Evolutionary conservation across 768 basidiomycete genomes (phyloP), one percentile per base, ranked within the genome.

Genomic region (Pulveroboletus ravenelii): DNA sequence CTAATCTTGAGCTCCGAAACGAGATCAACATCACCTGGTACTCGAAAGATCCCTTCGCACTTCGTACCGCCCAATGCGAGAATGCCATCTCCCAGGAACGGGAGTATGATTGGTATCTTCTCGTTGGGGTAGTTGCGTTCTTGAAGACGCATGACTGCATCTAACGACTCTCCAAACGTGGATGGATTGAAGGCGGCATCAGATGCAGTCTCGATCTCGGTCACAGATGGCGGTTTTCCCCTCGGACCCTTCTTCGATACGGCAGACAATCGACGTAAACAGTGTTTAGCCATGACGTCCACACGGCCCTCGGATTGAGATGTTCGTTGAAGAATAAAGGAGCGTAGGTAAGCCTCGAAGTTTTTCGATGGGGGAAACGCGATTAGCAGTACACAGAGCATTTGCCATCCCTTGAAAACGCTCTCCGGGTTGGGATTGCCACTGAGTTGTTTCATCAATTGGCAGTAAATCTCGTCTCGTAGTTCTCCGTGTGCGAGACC

Each of bases 171-270:
- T 13, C 93, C 92, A 61, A 96, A 97, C 1, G 89, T 93, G 1
- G 91, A 93, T 0, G 93, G 92, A 56, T 93, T 89, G 72, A 96
- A 97, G 8, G 94, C 93, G 25, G 93, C 92, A 59, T 93, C 91
- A 81, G 89, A 87, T 18, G 93, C 93, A 2, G 87, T 90, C 71
- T 95, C 93, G 50, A 97, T 95, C 70, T 97, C 94, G 10, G 84
- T 77, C 20, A 82, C 70, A 2, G 82, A 80, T 3, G 93, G 89
- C 1, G 89, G 78, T 62, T 91, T 92, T 2, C 92, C 91, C 56
- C 89, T 75, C 0, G 91, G 89, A 0, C 93, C 93, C 62, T 89
- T 92, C 67, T 83, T 83, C 5, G 89, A 77, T 48, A 94, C 84
- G 51, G 78, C 76, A 6, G 72, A 74, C 1, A 95, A 75, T 49